These are phyloP conservation scores for Cryptococcus wingfieldii DNA, from an alignment of 1,284 basidiomycete species.

Conservation along the genomic window DNA sequence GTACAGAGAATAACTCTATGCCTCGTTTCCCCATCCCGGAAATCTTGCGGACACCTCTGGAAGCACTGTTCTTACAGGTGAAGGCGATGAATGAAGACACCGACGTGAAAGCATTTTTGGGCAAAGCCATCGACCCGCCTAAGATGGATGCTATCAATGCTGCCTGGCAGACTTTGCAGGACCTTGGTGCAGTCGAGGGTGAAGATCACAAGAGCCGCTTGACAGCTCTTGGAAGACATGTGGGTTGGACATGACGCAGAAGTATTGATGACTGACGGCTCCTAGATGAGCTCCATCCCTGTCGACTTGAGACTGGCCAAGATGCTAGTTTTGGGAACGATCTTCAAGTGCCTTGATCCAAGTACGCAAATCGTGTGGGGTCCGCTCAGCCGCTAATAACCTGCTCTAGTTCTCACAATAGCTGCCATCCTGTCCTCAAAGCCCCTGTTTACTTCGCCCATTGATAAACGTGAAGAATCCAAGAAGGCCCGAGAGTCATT, in stretches of 20 bases:
- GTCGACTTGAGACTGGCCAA: conserved; percentile 87
- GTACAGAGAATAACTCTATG: conserved; percentile 68
- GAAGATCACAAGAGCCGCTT: conserved; percentile 57
- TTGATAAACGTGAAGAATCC: conserved; percentile 78
- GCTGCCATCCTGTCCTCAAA: conserved; percentile 82
- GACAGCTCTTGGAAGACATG: conserved; percentile 77
- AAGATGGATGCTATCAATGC: conserved; percentile 69
- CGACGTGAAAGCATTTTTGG: conserved; percentile 64
- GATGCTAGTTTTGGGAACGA: conserved; percentile 79
- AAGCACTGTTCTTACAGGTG: conserved; percentile 74
- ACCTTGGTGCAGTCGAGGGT: conserved; percentile 72
- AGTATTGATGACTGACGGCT: not conserved
- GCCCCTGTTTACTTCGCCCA: conserved; percentile 73
- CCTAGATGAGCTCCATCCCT: conserved; percentile 68
- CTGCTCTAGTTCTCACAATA: conserved; percentile 63
- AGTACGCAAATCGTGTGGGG: conserved; percentile 11
- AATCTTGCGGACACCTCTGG: conserved; percentile 82
- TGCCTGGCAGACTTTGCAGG: conserved; percentile 68
- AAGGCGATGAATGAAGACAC: conserved; percentile 75
- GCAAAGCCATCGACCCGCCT: conserved; percentile 79
- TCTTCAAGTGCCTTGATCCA: conserved; percentile 70
- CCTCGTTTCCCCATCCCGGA: conserved; percentile 73
- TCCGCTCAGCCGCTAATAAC: not conserved
- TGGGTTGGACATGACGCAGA: conserved; percentile 51
- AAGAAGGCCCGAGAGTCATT: conserved; percentile 67